These are phyloP conservation scores for Nicotiana attenuata DNA, from an alignment of 257 asterid species.

Conservation along the genomic window DNA sequence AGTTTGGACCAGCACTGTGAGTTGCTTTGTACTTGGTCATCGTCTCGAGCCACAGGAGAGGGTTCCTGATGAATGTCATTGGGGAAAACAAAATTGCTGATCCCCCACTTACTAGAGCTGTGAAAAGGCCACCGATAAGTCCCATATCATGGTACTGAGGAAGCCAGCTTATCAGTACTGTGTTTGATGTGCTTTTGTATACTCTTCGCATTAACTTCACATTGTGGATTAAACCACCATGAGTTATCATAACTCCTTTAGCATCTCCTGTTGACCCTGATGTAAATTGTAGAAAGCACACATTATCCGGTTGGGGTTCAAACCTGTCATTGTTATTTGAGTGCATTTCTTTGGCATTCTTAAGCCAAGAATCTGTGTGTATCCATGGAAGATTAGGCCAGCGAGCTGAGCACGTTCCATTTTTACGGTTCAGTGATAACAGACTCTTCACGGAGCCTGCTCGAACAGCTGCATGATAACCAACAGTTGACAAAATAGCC, in stretches of 20 bases:
- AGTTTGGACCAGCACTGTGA: constrained; percentile 89
- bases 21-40: constrained; percentile 62
- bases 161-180: constrained; percentile 80
- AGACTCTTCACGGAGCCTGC: constrained; percentile 62
- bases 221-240: constrained; percentile 69
- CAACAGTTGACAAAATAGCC: constrained; percentile 62
- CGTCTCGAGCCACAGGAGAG: constrained; percentile 67
- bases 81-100: constrained; percentile 67
- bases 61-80: constrained; percentile 74
- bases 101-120: constrained; percentile 71
- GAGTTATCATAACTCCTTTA: constrained; percentile 81
- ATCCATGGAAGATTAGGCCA: constrained; percentile 92
- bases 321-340: not conserved
- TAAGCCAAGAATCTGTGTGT: constrained; percentile 71
- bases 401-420: constrained; percentile 34
- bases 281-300: constrained; percentile 77
- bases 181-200: constrained; percentile 70
- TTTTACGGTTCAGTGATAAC: constrained; percentile 33
- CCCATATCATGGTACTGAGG: constrained; percentile 95
- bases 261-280: constrained; percentile 91
- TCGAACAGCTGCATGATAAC: constrained; percentile 75
- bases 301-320: constrained; percentile 36
- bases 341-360: constrained; percentile 32
- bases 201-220: constrained; percentile 65
- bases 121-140: constrained; percentile 76